Conservation (phyloP, 768 basidiomycete species). For the Agaricus sinodeliciosus region DNA sequence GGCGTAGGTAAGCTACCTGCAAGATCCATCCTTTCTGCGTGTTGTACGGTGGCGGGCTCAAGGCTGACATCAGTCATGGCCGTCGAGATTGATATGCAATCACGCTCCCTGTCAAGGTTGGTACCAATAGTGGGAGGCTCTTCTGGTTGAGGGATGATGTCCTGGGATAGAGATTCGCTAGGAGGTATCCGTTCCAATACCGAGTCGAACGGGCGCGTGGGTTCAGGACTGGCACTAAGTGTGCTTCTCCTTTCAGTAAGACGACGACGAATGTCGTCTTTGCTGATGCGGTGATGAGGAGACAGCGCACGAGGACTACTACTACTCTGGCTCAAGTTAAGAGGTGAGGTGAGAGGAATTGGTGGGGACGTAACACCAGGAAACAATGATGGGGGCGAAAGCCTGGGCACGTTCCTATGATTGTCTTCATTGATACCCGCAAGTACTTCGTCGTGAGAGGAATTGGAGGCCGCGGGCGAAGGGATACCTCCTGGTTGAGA, state of each 20-base stretch:
- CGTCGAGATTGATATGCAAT: slow-evolving; percentile 23
- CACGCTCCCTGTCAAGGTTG: slow-evolving; percentile 27
- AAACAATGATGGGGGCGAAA: slow-evolving; percentile 1
- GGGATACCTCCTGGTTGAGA: background rate
- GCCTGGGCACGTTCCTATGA: background rate
- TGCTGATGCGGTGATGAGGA: slow-evolving; percentile 38
- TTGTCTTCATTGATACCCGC: background rate
- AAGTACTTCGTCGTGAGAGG: slow-evolving; percentile 1
- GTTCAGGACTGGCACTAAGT: slow-evolving; percentile 29
- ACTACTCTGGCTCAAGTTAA: slow-evolving; percentile 6
- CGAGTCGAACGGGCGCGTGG: slow-evolving; percentile 1
- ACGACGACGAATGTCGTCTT: slow-evolving; percentile 46
- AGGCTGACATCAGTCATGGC: slow-evolving; percentile 36
- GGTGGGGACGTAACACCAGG: background rate
- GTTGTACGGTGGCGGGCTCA: slow-evolving; percentile 44
- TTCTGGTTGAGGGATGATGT: background rate
- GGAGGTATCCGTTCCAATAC: slow-evolving; percentile 3
- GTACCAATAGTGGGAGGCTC: background rate
- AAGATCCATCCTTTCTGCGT: slow-evolving; percentile 34
- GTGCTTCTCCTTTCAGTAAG: slow-evolving; percentile 37
- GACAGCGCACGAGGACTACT: slow-evolving; percentile 5
- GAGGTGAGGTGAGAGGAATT: slow-evolving; percentile 9
- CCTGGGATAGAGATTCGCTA: background rate
- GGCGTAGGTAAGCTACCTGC: slow-evolving; percentile 15
- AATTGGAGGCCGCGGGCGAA: background rate